Conservation (phyloP, 2,329 filamentous ascomycete genomes). For the Ustilaginoidea virens region DNA sequence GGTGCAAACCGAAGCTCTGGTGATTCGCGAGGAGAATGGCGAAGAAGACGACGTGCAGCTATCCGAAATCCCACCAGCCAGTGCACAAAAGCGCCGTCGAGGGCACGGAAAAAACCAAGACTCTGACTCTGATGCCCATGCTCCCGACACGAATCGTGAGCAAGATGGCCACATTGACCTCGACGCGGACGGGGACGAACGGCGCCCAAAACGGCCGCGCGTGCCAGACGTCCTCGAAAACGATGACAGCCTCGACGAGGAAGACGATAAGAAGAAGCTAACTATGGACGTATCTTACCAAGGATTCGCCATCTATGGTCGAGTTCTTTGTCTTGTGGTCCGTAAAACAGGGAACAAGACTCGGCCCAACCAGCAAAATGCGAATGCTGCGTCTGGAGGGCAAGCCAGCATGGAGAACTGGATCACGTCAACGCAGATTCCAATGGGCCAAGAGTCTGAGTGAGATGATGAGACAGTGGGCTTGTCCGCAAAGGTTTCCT, state of each 20-base stretch:
- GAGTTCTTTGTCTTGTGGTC: conserved; percentile 81
- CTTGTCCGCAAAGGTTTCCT: too few species aligned
- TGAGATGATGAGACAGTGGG: too few species aligned
- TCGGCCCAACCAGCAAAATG: conserved; percentile 15
- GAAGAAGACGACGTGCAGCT: conserved; percentile 16
- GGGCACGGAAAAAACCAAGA: conserved; percentile 1
- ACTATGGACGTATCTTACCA: conserved; percentile 79
- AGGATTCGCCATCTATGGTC: conserved; percentile 89
- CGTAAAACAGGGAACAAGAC: conserved; percentile 49
- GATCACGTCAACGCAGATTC: conserved; percentile 65
- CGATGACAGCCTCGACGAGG: conserved; percentile 14
- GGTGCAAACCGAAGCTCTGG: conserved; percentile 5
- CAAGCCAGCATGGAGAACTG: conserved; percentile 72
- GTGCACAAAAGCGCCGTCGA: conserved; percentile 3
- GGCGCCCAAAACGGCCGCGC: conserved; percentile 29
- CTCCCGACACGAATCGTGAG: conserved; percentile 15
- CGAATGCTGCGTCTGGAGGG: conserved; percentile 24
- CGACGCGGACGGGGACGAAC: conserved; percentile 23
- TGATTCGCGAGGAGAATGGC: conserved; percentile 34
- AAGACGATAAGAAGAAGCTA: conserved; percentile 81
- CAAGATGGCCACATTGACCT: conserved; percentile 20
- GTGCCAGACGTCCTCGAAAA: conserved; percentile 13
- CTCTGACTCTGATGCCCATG: conserved; percentile 15
- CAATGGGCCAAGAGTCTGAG: conserved; percentile 24
- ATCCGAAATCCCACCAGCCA: conserved; percentile 18